Conservation (phyloP, 2,329 filamentous ascomycete genomes). For the Fusarium nanum region DNA sequence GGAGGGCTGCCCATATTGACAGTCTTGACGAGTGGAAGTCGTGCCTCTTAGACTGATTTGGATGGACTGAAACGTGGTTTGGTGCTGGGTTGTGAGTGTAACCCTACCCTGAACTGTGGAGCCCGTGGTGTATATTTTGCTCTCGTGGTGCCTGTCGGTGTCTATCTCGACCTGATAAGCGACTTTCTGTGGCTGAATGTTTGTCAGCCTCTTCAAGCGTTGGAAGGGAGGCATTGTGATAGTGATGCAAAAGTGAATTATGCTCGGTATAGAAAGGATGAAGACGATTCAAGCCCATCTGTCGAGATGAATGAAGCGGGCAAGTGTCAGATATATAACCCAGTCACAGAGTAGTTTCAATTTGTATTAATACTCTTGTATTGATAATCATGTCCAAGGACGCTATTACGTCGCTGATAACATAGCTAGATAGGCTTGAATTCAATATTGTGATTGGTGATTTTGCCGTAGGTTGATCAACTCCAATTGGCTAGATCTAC, state of each 20-base stretch:
- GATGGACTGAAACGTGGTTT: not conserved
- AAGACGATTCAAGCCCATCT: fast-evolving
- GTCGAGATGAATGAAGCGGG: fast-evolving
- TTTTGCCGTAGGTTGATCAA: fast-evolving
- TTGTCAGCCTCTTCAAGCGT: not conserved
- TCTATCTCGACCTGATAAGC: not conserved
- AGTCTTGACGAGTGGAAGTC: not conserved
- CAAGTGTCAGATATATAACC: not conserved
- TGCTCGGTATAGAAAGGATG: no score
- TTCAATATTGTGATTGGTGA: not conserved
- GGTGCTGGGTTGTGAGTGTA: not conserved
- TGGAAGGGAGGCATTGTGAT: not conserved
- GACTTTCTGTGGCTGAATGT: not conserved
- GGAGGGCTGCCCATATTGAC: conserved; percentile 4
- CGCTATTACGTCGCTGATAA: not conserved
- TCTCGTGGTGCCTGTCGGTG: not conserved
- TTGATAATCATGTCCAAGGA: not conserved
- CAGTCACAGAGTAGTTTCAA: fast-evolving
- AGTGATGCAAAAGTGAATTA: fast-evolving
- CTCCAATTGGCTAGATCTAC: not conserved
- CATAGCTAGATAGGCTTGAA: no score
- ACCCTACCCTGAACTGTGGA: not conserved
- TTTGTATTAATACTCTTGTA: no score
- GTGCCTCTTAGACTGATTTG: conserved; percentile 3
- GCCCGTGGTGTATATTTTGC: not conserved